Evolutionary conservation across 345 rosid species (phyloP).

Genomic region (Isatis tinctoria): DNA sequence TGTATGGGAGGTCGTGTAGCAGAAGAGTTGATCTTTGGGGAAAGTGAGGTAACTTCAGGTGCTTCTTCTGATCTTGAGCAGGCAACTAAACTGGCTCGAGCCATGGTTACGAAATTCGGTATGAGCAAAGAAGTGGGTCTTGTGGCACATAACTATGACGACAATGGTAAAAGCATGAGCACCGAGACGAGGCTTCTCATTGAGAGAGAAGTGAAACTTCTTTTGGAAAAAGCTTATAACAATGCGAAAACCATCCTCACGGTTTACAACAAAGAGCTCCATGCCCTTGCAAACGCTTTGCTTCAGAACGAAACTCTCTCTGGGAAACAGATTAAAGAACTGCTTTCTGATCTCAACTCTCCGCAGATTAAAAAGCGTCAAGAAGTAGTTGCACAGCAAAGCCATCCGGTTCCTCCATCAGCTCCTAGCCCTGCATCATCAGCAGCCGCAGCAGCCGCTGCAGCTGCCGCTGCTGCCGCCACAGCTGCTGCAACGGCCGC

Average conservation of each 20-base stretch:
- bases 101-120: conserved; percentile 87
- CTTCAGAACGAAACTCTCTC: conserved; percentile 75
- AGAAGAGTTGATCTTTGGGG: conserved; percentile 92
- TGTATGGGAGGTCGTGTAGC: conserved; percentile 97
- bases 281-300: conserved; percentile 79
- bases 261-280: conserved; percentile 67
- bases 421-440: conserved; percentile 70
- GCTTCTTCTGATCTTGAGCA: conserved; percentile 81
- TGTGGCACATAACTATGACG: conserved; percentile 69
- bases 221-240: conserved; percentile 75
- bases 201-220: conserved; percentile 71
- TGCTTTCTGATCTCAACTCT: conserved; percentile 64
- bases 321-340: conserved; percentile 73
- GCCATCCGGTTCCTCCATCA: conserved; percentile 70
- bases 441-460: conserved; percentile 64
- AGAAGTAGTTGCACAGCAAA: conserved; percentile 47
- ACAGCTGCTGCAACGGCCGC: conserved; percentile 68
- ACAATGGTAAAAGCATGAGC: conserved; percentile 97
- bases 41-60: conserved; percentile 82
- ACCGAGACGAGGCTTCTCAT: conserved; percentile 89
- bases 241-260: conserved; percentile 83
- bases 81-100: conserved; percentile 80
- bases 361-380: conserved; percentile 54
- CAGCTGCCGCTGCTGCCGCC: conserved; percentile 52
- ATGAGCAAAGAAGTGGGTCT: conserved; percentile 92